Conservation (phyloP, 2,329 filamentous ascomycete species). For the Triangularia verruculosa region DNA sequence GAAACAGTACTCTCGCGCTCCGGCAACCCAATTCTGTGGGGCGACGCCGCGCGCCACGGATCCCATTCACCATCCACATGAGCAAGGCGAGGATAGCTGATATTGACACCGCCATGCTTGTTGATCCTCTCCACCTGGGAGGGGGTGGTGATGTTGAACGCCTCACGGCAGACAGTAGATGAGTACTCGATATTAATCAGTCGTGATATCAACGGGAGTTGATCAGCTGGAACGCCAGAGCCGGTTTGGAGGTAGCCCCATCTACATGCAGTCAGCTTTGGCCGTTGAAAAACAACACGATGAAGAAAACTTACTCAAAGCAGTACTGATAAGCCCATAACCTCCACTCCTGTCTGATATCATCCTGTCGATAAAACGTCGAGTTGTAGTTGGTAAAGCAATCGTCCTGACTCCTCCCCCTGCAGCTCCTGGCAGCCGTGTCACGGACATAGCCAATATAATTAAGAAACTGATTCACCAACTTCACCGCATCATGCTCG, state of each 20-base stretch:
- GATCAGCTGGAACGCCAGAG: conserved; percentile 60
- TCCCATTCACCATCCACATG: conserved; percentile 75
- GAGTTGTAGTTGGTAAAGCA: conserved; percentile 39
- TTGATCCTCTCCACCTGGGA: conserved; percentile 68
- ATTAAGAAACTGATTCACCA: conserved; percentile 49
- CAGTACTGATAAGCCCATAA: conserved; percentile 55
- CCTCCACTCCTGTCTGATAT: conserved; percentile 41
- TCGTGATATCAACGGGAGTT: conserved; percentile 70
- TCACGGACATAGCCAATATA: conserved; percentile 46
- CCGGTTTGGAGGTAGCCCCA: conserved; percentile 81
- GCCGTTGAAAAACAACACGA: conserved; percentile 23
- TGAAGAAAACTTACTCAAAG: conserved; percentile 39
- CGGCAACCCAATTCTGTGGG: conserved; percentile 62
- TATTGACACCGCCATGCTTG: conserved; percentile 69
- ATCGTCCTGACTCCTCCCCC: conserved; percentile 32
- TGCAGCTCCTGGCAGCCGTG: conserved; percentile 28
- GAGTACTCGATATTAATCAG: conserved; percentile 62
- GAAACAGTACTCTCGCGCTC: conserved; percentile 56
- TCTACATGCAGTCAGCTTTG: too few relatives aligned
- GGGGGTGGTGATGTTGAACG: conserved; percentile 66
- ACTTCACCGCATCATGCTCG: conserved; percentile 33
- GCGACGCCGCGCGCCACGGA: conserved; percentile 73
- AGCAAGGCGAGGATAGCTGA: conserved; percentile 72
- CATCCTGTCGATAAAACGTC: conserved; percentile 35
- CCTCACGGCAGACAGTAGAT: conserved; percentile 59